Evolutionary conservation across 192 early-diverging fungal species (phyloP), one percentile per base, ranked within the genome.

Genomic region (Umbelopsis ramanniana): DNA sequence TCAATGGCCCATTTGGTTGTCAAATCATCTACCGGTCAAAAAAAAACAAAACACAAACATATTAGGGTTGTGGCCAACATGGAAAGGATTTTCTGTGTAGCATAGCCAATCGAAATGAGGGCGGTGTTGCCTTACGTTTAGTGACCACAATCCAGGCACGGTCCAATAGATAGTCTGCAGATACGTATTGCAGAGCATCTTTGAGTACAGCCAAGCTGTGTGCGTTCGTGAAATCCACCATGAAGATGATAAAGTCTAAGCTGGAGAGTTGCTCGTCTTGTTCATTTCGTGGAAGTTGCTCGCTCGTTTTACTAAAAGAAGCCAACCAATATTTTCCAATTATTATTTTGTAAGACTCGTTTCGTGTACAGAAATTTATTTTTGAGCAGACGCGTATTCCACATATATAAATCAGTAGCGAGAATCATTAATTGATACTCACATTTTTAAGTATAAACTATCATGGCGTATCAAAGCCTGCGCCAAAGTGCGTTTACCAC

Each of bases 211-310:
- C 23, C 23, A 66, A 26, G 50, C 74, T 70, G 9, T 54, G 40
- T 6, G 46, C 38, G 40, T 60, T 75, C 2, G 74, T 75, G 45
- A 63, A 70, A 52, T 75, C 74, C 19, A 75, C 68, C 53, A 75
- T 38, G 15, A 75, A 38, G 10, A 75, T 43, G 3, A 75, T 38
- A 66, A 43, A 70, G n/a, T 75, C 74, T 14, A 70, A 22, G 24
- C 33, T 66, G 8, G 46, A 19, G 0, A 69, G 17, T 53, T n/a
- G 15, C 15, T 68, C 52, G 14, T 7, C 15, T 7, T 46, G 22
- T 2, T 70, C 46, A 1, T 0, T 70, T 46, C 63, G 68, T 21
- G 74, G 68, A 29, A 70, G 19, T 63, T 63, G 24, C 33, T 63
- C 57, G 57, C 57, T 37, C 0, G 57, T 63, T 35, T 63, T 63